Evolutionary conservation across 1,284 basidiomycete genomes (phyloP), one percentile per base, ranked within the genome.

Genomic region (Thelephora terrestris): DNA sequence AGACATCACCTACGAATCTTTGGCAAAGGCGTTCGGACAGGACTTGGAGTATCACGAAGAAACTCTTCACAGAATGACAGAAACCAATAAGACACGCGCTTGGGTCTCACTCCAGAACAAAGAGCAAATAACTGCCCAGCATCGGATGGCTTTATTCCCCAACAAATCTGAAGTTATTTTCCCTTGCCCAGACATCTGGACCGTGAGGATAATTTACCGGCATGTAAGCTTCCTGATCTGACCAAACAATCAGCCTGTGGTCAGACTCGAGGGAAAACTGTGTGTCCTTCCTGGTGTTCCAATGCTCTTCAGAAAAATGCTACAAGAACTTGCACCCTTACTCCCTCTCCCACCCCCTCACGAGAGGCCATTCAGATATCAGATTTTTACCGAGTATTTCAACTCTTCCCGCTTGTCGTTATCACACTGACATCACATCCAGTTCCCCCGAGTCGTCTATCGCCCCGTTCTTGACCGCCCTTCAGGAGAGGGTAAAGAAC

Each of bases 221-320:
- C 43, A 9, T 16, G 16, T n/a, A 24, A 38, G 16, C 10, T 4
- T 47, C 27, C 17, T 25, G 5, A 16, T 20, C 18, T 29, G 14
- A 27, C 14, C 24, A 29, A n/a, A 9, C 14, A 4, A 29, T 6
- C 55, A 87, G 85, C 91, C 91, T 18, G 87, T 94, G 1, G 79
- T 92, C 1, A 74, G 91, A 18, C 71, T 95, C 7, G 76, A 76
- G 53, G 86, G 86, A 16, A 93, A 88, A 68, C 71, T 95, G 3
- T 94, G 88, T 64, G 71, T 95, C 20, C 84, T 95, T 64, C 92
- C 92, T 0, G 92, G 91, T n/a, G 91, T 95, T 47, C 92, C 92
- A 0, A 69, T 74, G 1, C 71, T 95, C 18, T 95, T 93, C 67
- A 81, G 89, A 58, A 79, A 79, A 61, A 82, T 94, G 71, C 69